These are phyloP conservation scores for Tilletia caries DNA, from an alignment of 1,284 basidiomycete genomes.

Conservation along the genomic window DNA sequence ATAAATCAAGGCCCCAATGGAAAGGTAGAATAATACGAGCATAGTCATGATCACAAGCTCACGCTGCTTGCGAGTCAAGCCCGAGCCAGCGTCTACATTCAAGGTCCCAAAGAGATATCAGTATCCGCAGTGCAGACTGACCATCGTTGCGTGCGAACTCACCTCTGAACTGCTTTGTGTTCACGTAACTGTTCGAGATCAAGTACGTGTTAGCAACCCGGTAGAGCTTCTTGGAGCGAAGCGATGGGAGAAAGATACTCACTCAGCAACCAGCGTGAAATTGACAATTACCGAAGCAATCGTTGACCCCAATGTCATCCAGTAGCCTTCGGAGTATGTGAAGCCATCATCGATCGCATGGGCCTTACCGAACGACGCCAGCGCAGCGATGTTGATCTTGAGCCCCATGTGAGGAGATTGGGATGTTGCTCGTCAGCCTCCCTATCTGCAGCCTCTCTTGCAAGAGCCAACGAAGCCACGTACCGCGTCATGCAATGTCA, in stretches of 20 bases:
- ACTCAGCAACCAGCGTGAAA: conserved; percentile 66
- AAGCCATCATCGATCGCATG: conserved; percentile 65
- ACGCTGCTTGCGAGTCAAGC: conserved; percentile 74
- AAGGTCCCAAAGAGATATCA: too few species aligned
- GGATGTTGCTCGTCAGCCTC: background rate
- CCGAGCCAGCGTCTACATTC: conserved; percentile 61
- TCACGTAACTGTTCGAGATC: conserved; percentile 21
- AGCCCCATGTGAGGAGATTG: conserved; percentile 55
- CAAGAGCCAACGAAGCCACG: background rate
- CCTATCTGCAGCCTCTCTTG: background rate
- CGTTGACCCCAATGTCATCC: conserved; percentile 76
- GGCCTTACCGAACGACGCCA: conserved; percentile 66
- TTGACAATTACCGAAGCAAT: conserved; percentile 68
- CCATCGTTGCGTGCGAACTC: too few species aligned
- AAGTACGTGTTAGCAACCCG: background rate
- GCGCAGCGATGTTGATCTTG: conserved; percentile 65
- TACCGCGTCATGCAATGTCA: conserved; percentile 45
- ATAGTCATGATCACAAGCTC: conserved; percentile 55
- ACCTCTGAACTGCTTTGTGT: conserved; percentile 64
- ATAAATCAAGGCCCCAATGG: conserved; percentile 52
- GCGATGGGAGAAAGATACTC: background rate
- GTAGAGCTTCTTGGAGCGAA: background rate
- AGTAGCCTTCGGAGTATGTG: conserved; percentile 61
- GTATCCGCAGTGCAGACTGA: too few species aligned
- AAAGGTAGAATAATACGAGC: conserved; percentile 64